Conservation (phyloP, 495 filamentous ascomycete species). For the Penicillium daleae region DNA sequence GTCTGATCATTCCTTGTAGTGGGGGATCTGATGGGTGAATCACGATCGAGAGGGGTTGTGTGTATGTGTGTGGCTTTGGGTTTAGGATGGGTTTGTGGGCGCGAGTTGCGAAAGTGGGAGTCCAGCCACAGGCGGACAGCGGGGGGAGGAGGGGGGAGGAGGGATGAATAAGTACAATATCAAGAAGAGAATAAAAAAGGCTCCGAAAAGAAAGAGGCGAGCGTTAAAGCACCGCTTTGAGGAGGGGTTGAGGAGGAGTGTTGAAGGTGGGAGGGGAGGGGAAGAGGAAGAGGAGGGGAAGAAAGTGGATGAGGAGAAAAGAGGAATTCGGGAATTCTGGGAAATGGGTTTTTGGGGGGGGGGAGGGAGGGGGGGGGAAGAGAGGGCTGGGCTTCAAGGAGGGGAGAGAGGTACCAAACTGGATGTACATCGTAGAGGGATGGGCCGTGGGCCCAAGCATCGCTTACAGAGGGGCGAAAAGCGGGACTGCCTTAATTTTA, state of each 20-base stretch:
- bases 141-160: background rate
- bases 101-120: constrained; percentile 42
- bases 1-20: constrained; percentile 56
- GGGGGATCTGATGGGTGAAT: constrained; percentile 36
- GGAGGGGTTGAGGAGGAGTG: constrained; percentile 23
- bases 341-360: constrained; percentile 13
- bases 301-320: constrained; percentile 35
- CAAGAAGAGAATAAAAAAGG: constrained; percentile 38
- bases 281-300: constrained; percentile 41
- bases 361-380: constrained; percentile 31
- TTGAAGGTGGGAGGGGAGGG: constrained; percentile 43
- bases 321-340: constrained; percentile 31
- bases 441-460: constrained; percentile 35
- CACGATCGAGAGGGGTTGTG: constrained; percentile 24
- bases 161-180: background rate
- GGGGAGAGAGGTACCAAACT: constrained; percentile 41
- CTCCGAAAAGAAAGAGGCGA: constrained; percentile 42
- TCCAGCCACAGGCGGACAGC: constrained; percentile 56
- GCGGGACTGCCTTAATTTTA: constrained; percentile 19
- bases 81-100: background rate
- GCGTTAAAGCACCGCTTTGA: constrained; percentile 32
- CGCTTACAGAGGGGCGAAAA: constrained; percentile 33
- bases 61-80: background rate
- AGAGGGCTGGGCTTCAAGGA: constrained; percentile 28
- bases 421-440: constrained; percentile 37